These are phyloP conservation scores for Trichoderma erinaceum DNA, from an alignment of 495 filamentous ascomycete species.

Conservation along the genomic window DNA sequence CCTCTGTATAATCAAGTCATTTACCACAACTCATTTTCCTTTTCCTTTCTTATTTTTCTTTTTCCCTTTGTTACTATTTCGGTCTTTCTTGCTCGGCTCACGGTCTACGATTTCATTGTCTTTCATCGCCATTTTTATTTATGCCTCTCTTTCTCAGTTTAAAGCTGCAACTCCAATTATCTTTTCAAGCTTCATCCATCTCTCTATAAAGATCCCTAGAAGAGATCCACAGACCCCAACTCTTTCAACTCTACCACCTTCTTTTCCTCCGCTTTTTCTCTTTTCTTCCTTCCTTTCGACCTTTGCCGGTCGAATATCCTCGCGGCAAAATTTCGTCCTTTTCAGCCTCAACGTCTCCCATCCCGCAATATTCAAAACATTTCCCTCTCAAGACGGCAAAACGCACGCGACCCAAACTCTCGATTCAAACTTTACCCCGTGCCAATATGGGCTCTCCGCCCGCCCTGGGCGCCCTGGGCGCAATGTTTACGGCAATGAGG, in stretches of 20 bases:
- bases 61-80: conserved; percentile 23
- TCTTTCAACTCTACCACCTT: not conserved
- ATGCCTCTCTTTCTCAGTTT: conserved; percentile 20
- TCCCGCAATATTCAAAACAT: conserved; percentile 25
- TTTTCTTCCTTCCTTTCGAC: not conserved
- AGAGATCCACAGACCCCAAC: conserved; percentile 21
- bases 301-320: not conserved
- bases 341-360: conserved; percentile 21
- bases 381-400: conserved; percentile 28
- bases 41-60: conserved; percentile 26
- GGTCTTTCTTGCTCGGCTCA: conserved; percentile 19
- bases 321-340: conserved; percentile 26
- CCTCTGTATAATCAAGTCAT: conserved; percentile 18
- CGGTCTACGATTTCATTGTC: conserved; percentile 17
- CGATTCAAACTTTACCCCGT: conserved; percentile 29
- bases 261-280: not conserved
- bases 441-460: conserved; percentile 52
- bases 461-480: conserved; percentile 71
- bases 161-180: conserved; percentile 14
- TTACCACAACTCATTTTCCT: conserved; percentile 14
- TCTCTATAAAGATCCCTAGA: too few relatives aligned
- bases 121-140: conserved; percentile 21
- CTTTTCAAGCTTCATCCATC: too few relatives aligned
- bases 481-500: conserved; percentile 68
- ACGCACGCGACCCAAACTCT: conserved; percentile 25